phyloP scores from a whole-genome alignment of 768 basidiomycete species.

The Boletus coccyginus region DNA sequence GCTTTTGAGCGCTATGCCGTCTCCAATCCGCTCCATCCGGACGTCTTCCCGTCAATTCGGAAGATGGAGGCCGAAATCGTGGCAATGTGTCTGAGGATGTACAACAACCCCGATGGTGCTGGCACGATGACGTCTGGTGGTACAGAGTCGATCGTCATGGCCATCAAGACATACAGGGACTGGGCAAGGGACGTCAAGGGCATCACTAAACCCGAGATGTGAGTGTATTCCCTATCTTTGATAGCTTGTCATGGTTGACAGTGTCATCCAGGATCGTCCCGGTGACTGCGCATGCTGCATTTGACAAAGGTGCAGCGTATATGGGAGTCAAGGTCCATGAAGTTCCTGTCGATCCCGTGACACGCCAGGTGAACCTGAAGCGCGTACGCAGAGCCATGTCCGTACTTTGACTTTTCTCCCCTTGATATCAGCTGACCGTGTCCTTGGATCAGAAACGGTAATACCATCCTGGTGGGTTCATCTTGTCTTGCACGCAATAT shows the following conservation, averaged over 20 bases:
- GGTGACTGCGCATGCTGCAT: constrained; percentile 86
- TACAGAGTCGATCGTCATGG: constrained; percentile 95
- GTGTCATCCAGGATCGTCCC: constrained; percentile 67
- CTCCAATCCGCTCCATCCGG: constrained; percentile 90
- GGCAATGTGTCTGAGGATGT: constrained; percentile 81
- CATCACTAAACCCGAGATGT: constrained; percentile 93
- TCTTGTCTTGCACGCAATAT: not conserved
- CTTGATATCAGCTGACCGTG: not conserved
- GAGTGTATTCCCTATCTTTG: constrained; percentile 21
- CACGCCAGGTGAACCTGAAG: constrained; percentile 76
- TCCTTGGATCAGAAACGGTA: constrained; percentile 57
- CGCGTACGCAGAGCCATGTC: constrained; percentile 85
- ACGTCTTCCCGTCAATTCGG: constrained; percentile 86
- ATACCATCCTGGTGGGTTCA: constrained; percentile 76
- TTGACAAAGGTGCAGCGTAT: constrained; percentile 90
- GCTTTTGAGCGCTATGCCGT: constrained; percentile 82
- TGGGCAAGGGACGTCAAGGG: constrained; percentile 87
- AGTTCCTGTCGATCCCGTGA: constrained; percentile 74
- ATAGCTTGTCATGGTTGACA: not conserved
- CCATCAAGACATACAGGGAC: constrained; percentile 90
- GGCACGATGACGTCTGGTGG: constrained; percentile 95
- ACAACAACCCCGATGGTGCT: constrained; percentile 80
- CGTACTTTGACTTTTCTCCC: constrained; percentile 29
- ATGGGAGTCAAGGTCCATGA: constrained; percentile 87
- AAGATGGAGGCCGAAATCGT: constrained; percentile 99